Conservation (phyloP, 2,329 filamentous ascomycete genomes). For the Xylariaceae sp. region DNA sequence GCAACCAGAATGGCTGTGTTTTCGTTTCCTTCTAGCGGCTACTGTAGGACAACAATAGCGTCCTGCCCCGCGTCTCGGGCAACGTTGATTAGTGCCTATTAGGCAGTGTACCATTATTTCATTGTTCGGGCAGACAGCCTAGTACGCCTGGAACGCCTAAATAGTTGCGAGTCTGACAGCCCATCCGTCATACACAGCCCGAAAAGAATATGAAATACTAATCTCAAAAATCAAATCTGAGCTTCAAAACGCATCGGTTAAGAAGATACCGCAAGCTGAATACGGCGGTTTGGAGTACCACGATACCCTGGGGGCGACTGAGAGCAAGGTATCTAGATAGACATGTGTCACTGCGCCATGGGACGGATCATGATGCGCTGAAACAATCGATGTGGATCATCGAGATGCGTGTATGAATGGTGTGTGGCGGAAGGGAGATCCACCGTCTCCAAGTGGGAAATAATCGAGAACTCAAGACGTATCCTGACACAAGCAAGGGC, state of each 20-base stretch:
- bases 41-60: neutral
- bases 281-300: too few relatives aligned
- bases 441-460: slow-evolving; percentile 5
- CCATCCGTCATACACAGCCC: neutral
- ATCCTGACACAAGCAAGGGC: slow-evolving; percentile 4
- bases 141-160: slow-evolving; percentile 1
- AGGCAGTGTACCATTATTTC: slow-evolving; percentile 4
- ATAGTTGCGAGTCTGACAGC: slow-evolving; percentile 1
- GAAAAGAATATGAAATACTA: neutral
- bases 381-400: slow-evolving; percentile 22
- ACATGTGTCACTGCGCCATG: slow-evolving; percentile 24
- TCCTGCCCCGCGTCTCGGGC: slow-evolving; percentile 10
- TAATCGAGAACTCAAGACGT: neutral
- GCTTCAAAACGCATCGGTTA: slow-evolving; percentile 1
- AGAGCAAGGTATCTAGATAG: slow-evolving; percentile 5
- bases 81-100: slow-evolving; percentile 10
- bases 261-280: too few relatives aligned
- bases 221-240: neutral
- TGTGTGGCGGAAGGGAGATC: slow-evolving; percentile 10
- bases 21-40: too few relatives aligned
- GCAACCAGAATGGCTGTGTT: too few relatives aligned
- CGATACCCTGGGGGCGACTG: neutral
- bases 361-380: slow-evolving; percentile 14
- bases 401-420: slow-evolving; percentile 1
- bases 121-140: neutral